A percentile compares a stretch with the other conserved stretches of the same genome.
Evolutionary conservation across 139 green algal genomes (phyloP).

Genomic region (Coelastrella sp.): DNA sequence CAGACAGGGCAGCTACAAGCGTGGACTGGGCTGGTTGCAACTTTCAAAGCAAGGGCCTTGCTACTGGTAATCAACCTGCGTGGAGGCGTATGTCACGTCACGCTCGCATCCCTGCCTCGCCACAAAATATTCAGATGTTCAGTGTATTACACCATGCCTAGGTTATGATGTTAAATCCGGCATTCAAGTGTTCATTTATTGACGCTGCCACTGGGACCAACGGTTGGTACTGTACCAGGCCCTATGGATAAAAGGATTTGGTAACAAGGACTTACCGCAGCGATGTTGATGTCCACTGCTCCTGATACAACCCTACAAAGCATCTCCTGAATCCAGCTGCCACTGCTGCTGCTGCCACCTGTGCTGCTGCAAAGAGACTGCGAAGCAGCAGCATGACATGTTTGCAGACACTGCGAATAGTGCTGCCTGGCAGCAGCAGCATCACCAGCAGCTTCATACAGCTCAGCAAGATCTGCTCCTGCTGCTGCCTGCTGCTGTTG

Average conservation of each 20-base stretch:
- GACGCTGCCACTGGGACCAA: not conserved
- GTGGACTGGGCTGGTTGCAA: too few relatives aligned
- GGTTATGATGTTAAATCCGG: too few relatives aligned
- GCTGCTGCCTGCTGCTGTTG: not conserved
- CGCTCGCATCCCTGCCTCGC: too few relatives aligned
- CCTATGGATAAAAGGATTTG: not conserved
- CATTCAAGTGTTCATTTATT: too few relatives aligned
- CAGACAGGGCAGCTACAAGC: too few relatives aligned
- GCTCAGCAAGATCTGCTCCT: slow-evolving; percentile 15
- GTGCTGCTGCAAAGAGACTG: not conserved
- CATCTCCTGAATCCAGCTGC: slow-evolving; percentile 16
- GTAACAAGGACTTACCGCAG: not conserved
- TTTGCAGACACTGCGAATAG: slow-evolving; percentile 2
- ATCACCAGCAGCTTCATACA: not conserved
- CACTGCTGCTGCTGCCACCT: not conserved
- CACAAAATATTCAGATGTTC: too few relatives aligned
- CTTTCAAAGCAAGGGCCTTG: too few relatives aligned
- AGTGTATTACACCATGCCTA: too few relatives aligned
- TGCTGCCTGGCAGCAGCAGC: not conserved
- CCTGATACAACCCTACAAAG: not conserved
- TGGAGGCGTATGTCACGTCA: too few relatives aligned
- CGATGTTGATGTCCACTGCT: slow-evolving; percentile 18
- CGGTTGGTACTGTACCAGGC: not conserved
- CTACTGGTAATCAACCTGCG: too few relatives aligned
- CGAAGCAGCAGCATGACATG: not conserved